Base-by-base conservation (phyloP, 768 basidiomycete species). In the Trametes coccinea region DNA sequence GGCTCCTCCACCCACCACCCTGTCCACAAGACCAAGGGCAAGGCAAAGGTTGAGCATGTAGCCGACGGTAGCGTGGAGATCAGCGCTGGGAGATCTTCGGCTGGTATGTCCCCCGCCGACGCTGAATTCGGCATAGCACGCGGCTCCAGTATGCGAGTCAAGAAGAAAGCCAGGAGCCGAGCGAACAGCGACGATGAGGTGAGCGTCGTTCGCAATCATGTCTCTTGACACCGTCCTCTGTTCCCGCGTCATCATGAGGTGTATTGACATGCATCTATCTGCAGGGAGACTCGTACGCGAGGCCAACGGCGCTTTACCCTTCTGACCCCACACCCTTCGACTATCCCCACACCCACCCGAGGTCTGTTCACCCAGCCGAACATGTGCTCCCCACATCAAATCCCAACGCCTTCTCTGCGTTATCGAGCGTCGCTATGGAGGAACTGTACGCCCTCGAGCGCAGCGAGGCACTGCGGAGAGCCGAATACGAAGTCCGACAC, bases 391-490 rank as follows among this genome's bases (percentile, higher is more conserved):
- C 54, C 56, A 22, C 56, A 62, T 59, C 76, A 59, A 74, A 77
- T 67, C 73, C 76, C 11, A 73, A 84, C 37, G 80, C 89, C 2
- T 85, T 91, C 67, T 83, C 84, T n/a, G 80, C 88, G 1, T 74
- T 92, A 17, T 88, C 89, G 47, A 88, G 78, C 33, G 78, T 90
- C 17, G 94, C 95, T 2, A 89, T 95, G 76, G 93, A 93, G 60
- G 93, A 97, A 71, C 82, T 98, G 7, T 89, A 91, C 68, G 87
- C 88, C 66, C 86, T 98, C 33, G 95, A 98, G 72, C 87, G 87
- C 41, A 83, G 88, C 61, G 95, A 97, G 73, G 89, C 92, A 3
- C 73, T 87, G 34, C 82, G 93, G 17, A 81, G 93, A 39, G 93
- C 92, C n/a, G 90, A 93, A 71, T 96, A 88, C 74, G 92, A 94